These are phyloP conservation scores for Irpex sp. DNA, from an alignment of 1,284 basidiomycete species.

Conservation along the genomic window DNA sequence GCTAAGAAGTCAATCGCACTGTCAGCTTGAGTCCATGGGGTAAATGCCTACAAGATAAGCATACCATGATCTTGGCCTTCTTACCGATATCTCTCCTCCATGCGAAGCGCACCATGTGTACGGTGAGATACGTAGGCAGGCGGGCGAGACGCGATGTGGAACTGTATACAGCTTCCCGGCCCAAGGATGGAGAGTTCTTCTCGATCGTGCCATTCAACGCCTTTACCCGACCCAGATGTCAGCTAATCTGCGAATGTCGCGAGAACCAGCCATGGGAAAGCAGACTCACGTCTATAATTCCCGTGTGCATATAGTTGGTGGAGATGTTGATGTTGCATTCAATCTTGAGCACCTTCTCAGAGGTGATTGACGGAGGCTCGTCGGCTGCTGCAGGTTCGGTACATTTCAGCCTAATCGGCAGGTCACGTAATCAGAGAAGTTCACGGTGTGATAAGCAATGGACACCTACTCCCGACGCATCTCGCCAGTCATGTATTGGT, in stretches of 20 bases:
- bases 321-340: slow-evolving; percentile 87
- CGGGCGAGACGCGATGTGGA: slow-evolving; percentile 82
- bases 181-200: slow-evolving; percentile 80
- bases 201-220: slow-evolving; percentile 84
- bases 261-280: neutral
- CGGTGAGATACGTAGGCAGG: slow-evolving; percentile 81
- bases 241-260: neutral
- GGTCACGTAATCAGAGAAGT: neutral
- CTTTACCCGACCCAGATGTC: slow-evolving; percentile 33
- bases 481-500: slow-evolving; percentile 83
- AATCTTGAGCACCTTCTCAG: slow-evolving; percentile 83
- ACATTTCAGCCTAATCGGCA: slow-evolving; percentile 51
- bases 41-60: slow-evolving; percentile 11
- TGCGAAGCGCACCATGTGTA: slow-evolving; percentile 95
- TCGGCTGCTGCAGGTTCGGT: slow-evolving; percentile 68
- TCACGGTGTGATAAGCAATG: neutral
- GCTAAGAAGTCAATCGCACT: slow-evolving; percentile 36
- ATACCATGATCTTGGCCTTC: slow-evolving; percentile 90
- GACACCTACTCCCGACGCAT: slow-evolving; percentile 75
- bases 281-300: slow-evolving; percentile 77
- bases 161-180: slow-evolving; percentile 81
- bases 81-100: slow-evolving; percentile 92
- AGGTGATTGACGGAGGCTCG: slow-evolving; percentile 63
- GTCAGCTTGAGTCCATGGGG: neutral
- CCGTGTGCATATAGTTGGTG: slow-evolving; percentile 89